Evolutionary conservation across 768 basidiomycete genomes (phyloP).

Genomic region (Austroboletus eburneus): DNA sequence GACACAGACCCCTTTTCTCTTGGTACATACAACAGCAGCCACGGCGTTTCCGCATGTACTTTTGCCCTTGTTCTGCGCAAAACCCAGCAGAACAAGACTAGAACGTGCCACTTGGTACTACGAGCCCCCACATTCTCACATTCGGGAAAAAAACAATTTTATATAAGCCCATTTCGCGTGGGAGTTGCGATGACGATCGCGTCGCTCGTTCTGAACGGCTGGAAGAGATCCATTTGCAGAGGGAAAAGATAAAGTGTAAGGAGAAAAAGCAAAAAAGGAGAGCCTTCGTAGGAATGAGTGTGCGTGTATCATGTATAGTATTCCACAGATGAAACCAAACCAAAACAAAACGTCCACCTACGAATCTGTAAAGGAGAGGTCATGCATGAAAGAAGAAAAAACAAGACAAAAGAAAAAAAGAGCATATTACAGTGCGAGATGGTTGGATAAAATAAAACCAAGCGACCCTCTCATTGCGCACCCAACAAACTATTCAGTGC

Average conservation of each 20-base stretch:
- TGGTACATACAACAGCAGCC: too few species aligned
- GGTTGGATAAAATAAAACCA: constrained; percentile 13
- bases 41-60: too few species aligned
- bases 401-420: background rate
- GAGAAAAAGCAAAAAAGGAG: constrained; percentile 1
- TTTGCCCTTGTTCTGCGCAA: background rate
- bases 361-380: constrained; percentile 16
- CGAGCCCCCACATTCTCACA: constrained; percentile 8
- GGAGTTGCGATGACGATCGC: too few species aligned
- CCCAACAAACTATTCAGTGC: constrained; percentile 74
- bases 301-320: constrained; percentile 25
- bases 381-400: background rate
- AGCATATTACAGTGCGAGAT: constrained; percentile 20
- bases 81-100: constrained; percentile 4
- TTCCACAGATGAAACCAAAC: constrained; percentile 18
- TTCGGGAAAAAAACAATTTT: constrained; percentile 8
- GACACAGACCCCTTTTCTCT: too few species aligned
- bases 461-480: constrained; percentile 11
- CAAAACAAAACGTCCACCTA: constrained; percentile 9
- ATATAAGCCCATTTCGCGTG: constrained; percentile 12
- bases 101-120: background rate
- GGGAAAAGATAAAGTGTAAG: background rate
- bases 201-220: too few species aligned
- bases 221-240: constrained; percentile 17
- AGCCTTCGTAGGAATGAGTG: constrained; percentile 24